Conservation (phyloP, 257 asterid species). For the Osmanthus fragrans region DNA sequence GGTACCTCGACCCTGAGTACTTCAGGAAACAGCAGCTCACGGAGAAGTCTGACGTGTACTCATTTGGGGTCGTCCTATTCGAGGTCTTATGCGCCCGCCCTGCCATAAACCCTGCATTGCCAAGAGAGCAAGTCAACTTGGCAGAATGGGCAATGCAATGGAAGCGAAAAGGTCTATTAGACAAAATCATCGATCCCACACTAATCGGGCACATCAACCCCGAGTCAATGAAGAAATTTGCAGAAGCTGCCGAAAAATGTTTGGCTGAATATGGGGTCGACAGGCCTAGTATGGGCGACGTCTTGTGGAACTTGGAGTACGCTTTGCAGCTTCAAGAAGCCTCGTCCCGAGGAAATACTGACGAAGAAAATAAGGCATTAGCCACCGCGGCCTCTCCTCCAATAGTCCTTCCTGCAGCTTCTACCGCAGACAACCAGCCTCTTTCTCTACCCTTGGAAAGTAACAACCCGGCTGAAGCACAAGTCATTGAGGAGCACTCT, state of each 20-base stretch:
- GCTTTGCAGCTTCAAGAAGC: constrained; percentile 89
- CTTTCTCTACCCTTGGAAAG: constrained; percentile 26
- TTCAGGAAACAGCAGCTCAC: constrained; percentile 87
- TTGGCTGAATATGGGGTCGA: constrained; percentile 85
- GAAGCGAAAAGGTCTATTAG: constrained; percentile 78
- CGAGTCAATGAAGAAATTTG: constrained; percentile 78
- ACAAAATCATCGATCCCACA: constrained; percentile 76
- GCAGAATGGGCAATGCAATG: constrained; percentile 99
- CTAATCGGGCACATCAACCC: constrained; percentile 64
- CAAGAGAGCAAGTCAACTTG: constrained; percentile 90
- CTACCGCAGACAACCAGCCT: constrained; percentile 30
- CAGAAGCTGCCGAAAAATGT: constrained; percentile 93
- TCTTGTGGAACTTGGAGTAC: constrained; percentile 84
- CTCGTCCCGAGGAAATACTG: constrained; percentile 40
- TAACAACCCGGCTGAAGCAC: constrained; percentile 36
- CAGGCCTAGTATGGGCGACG: constrained; percentile 95
- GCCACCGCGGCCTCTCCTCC: constrained; percentile 22
- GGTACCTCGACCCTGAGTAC: constrained; percentile 91
- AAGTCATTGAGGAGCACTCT: constrained; percentile 65
- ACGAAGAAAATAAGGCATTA: constrained; percentile 35
- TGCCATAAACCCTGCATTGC: constrained; percentile 72
- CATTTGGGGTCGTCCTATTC: constrained; percentile 79
- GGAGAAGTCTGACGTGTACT: constrained; percentile 88
- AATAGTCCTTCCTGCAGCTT: not conserved
- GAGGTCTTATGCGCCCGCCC: constrained; percentile 87